Evolutionary conservation across 306 rosid species (phyloP), one percentile per base, ranked within the genome.

Genomic region (Crotalaria pallida): DNA sequence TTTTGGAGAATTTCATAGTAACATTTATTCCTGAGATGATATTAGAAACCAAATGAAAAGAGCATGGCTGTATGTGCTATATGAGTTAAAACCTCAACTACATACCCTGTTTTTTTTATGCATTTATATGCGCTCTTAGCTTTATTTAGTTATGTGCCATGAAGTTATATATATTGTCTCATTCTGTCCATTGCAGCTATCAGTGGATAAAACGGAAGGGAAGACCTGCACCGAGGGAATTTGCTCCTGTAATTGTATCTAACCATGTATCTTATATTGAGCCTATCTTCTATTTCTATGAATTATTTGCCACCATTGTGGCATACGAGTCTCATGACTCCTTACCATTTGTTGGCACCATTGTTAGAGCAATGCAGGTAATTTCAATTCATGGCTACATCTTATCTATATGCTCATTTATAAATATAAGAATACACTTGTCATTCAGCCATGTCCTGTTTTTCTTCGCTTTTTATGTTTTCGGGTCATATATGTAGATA

Each of bases 311-410:
- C 5, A 90, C 97, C 63, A 94, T 94, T 44, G 99, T 94, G 70
- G 97, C 99, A 41, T 79, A 97, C 0, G 96, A 94, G 81, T 88
- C 99, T 78, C 99, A 91, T 79, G 97, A 94, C 72, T 88, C 97
- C 65, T 34, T 88, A 67, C 97, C 99, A 60, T 79, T 84, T 51
- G 99, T 91, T 68, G 99, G 97, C 73, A 94, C 99, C 47, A 94
- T 94, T 69, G 89, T 91, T 75, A 88, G 99, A 84, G 96, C 99
- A 27, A 94, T 94, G 99, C 99, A 94, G 96, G 99, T 87, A 81
- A 78, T 75, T 58, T 79, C 62, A 16, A 75, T 73, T 61, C 55
- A 41, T 59, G 41, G 53, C 41, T 67, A 36, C 40, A 0, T 68
- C 77, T 82, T 26, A 52, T 19, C 53, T 59, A n/a, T n/a, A 45